These are phyloP conservation scores for Spizellomyces punctatus DNA, from an alignment of 192 early-diverging fungal genomes.

Conservation along the genomic window DNA sequence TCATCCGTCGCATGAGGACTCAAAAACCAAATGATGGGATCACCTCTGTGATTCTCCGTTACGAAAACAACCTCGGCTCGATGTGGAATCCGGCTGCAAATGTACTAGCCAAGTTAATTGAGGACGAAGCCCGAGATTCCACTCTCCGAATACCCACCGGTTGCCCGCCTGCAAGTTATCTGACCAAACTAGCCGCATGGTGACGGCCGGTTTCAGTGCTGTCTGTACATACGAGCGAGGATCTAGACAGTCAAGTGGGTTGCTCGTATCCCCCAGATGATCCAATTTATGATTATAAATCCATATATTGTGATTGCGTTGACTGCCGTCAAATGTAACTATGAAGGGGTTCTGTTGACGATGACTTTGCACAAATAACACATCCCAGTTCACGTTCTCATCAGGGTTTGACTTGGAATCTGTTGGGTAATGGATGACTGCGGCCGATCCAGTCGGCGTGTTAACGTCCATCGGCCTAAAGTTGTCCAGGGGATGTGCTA, in stretches of 20 bases:
- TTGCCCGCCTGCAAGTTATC: no score
- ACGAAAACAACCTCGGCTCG: no score
- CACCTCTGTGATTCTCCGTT: no score
- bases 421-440: neutral
- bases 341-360: neutral
- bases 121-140: no score
- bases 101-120: no score
- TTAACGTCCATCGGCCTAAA: constrained; percentile 39
- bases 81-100: no score
- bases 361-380: neutral
- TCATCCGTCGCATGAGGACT: no score
- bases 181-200: neutral
- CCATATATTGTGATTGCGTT: constrained; percentile 6
- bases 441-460: neutral
- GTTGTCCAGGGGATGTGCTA: constrained; percentile 52
- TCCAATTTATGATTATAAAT: neutral
- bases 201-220: neutral
- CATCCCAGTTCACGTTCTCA: neutral
- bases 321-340: neutral
- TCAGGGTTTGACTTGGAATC: neutral
- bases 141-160: no score
- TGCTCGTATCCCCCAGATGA: no score
- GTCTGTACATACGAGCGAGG: neutral
- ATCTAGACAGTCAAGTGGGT: neutral
- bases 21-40: no score